Evolutionary conservation across 768 basidiomycete genomes (phyloP).

Genomic region (Tricholoma saponaceum): DNA sequence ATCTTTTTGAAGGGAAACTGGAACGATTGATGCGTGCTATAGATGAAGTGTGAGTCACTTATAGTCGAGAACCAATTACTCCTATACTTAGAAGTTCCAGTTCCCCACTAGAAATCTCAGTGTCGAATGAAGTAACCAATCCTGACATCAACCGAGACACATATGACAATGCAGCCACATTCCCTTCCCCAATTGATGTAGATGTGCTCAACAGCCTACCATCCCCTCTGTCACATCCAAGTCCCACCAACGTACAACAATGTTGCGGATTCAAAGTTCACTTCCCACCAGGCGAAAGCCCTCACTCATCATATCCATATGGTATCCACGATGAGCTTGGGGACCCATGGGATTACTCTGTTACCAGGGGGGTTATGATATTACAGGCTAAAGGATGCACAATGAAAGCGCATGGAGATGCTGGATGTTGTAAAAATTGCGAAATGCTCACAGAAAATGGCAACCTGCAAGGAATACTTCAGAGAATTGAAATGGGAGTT

Average conservation of each 20-base stretch:
- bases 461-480: not conserved
- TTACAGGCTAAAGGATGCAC: not conserved
- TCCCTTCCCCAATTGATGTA: too few relatives aligned
- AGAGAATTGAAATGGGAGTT: constrained; percentile 1
- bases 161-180: not conserved
- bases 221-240: not conserved
- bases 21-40: not conserved
- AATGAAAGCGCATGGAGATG: not conserved
- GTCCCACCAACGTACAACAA: not conserved
- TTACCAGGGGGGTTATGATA: not conserved
- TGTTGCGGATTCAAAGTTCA: not conserved
- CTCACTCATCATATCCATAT: not conserved
- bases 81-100: not conserved
- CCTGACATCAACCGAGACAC: too few relatives aligned
- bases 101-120: not conserved
- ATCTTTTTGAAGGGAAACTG: not conserved
- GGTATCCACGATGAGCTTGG: not conserved
- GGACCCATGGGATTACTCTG: not conserved
- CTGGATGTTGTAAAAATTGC: not conserved
- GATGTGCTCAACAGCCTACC: not conserved
- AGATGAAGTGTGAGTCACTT: not conserved
- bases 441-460: not conserved
- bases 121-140: too few relatives aligned
- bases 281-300: not conserved
- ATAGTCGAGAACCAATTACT: not conserved